Conservation (phyloP, 1,284 basidiomycete species). For the Boletellus dicymbophilus region DNA sequence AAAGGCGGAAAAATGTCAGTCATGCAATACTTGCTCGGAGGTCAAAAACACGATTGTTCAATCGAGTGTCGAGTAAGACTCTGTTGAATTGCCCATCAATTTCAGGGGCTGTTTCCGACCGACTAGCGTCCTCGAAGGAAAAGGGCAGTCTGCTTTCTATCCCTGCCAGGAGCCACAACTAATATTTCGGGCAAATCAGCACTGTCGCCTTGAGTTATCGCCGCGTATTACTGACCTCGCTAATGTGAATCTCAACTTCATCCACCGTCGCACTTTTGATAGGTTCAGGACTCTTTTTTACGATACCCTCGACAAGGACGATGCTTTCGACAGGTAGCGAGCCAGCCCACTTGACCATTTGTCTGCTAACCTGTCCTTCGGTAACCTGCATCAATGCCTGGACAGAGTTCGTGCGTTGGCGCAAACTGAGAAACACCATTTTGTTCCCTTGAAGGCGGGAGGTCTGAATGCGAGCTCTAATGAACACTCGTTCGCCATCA, state of each 20-base stretch:
- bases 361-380: conserved; percentile 88
- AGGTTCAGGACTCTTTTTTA: conserved; percentile 82
- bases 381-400: conserved; percentile 85
- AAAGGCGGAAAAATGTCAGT: not conserved
- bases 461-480: conserved; percentile 93
- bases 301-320: conserved; percentile 84
- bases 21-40: conserved; percentile 64
- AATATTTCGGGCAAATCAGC: conserved; percentile 8
- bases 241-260: conserved; percentile 88
- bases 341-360: conserved; percentile 96
- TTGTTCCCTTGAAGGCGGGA: conserved; percentile 91
- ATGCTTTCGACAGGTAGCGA: conserved; percentile 86
- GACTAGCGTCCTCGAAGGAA: conserved; percentile 90
- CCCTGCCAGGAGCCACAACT: conserved; percentile 84
- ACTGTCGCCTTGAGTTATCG: not conserved
- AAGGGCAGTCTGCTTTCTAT: conserved; percentile 86
- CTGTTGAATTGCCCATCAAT: conserved; percentile 69
- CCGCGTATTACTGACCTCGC: conserved; percentile 54
- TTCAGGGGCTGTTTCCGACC: conserved; percentile 80
- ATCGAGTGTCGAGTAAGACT: conserved; percentile 89
- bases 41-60: conserved; percentile 96
- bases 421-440: conserved; percentile 93
- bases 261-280: conserved; percentile 91
- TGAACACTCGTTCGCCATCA: conserved; percentile 79
- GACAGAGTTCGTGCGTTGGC: conserved; percentile 88